Percentiles rank a stretch among this genome's conserved stretches.
These are phyloP conservation scores for Solanum chiquidenum DNA, from an alignment of 257 asterid genomes.

Conservation along the genomic window DNA sequence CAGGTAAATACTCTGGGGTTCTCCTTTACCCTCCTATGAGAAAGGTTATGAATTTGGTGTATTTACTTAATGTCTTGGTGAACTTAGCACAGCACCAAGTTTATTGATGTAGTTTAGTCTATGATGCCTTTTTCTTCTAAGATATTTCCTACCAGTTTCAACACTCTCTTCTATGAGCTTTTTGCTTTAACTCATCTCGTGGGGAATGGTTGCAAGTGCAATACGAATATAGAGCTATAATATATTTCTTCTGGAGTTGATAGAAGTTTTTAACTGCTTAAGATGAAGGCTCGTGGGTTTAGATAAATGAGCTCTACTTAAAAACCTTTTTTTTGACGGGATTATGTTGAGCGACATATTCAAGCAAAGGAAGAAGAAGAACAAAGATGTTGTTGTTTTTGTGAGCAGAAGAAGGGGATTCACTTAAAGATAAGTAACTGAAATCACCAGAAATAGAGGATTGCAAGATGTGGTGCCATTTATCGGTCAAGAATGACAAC, in stretches of 20 bases:
- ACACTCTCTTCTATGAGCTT: background rate
- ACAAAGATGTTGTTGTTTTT: background rate
- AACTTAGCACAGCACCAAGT: background rate
- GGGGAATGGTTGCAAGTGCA: background rate
- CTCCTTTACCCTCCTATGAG: background rate
- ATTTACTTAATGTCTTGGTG: background rate
- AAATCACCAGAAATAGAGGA: background rate
- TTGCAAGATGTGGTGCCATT: background rate
- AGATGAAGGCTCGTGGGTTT: background rate
- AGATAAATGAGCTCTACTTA: background rate
- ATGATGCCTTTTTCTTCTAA: background rate
- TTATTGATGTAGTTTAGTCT: background rate
- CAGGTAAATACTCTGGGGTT: constrained; percentile 38
- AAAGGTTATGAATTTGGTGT: background rate
- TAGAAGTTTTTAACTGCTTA: background rate
- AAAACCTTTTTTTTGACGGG: background rate
- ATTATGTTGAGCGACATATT: background rate
- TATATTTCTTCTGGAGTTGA: background rate
- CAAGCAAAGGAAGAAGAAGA: background rate
- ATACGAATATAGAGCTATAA: background rate
- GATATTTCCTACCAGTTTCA: background rate
- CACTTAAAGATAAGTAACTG: background rate
- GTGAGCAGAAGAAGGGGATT: background rate
- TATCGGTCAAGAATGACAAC: background rate
- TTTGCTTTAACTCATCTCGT: background rate